Evolutionary conservation across 129 eudicot genomes (phyloP), one percentile per base, ranked within the genome.

Genomic region (Lactuca saligna): DNA sequence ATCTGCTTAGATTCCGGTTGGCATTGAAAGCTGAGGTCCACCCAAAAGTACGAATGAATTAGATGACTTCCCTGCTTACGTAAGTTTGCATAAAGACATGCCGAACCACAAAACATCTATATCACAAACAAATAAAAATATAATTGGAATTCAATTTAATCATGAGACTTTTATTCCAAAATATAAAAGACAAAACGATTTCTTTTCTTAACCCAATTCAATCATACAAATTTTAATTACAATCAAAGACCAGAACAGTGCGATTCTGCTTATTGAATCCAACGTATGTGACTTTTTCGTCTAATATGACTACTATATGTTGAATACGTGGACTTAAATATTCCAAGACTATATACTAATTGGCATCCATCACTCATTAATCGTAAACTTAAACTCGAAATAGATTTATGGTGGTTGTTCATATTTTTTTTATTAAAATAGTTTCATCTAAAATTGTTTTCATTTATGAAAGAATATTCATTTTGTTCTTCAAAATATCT

Each of bases 11-110:
- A 73, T 62, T 63, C 78, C 64, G 58, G 56, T 41, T 41, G 65
- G 65, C 71, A 3, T 25, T 55, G 58, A 73, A 73, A 64, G 64
- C 49, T 15, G n/a, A 34, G 17, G 65, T 55, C 71, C 78, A 73
- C 78, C 57, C 78, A 64, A n/a, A 64, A 64, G 65, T 29, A 56
- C 15, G 50, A 63, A 54, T 42, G 65, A 73, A 64, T 39, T 73
- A 73, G 78, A 73, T 73, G 78, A 73, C 78, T 73, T 73, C 64
- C 65, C 1, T 73, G 78, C 71, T 73, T 73, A 73, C 78, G 78
- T 33, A 32, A 64, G 25, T 73, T n/a, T 54, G 78, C 65, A 64
- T 54, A 64, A 73, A 42, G 78, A 65, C 78, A 73, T 38, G 37
- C 38, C 44, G 38, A 63, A 53, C 41, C 61, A 62, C 38, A 37